Conservation (phyloP, 176 grass and related monocot genomes). For the Musa troglodytarum region DNA sequence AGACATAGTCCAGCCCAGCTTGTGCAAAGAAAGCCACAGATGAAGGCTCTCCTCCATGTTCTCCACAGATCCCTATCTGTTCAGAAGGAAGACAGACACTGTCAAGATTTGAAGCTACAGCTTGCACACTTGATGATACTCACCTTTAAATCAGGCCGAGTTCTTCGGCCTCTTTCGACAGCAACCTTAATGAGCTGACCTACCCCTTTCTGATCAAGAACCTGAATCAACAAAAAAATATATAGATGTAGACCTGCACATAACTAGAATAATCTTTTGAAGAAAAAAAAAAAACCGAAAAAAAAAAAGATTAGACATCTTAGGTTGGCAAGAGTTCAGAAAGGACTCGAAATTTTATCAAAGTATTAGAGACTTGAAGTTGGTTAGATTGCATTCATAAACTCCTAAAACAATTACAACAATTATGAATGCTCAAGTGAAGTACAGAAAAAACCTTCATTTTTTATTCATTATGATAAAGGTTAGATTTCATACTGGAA, state of each 20-base stretch:
- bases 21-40: slow-evolving; percentile 96
- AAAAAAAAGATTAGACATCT: background rate
- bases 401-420: background rate
- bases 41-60: slow-evolving; percentile 93
- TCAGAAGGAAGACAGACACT: too few species aligned
- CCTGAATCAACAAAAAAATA: slow-evolving; percentile 25
- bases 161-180: slow-evolving; percentile 66
- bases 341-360: too few species aligned
- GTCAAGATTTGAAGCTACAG: too few species aligned
- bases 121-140: background rate
- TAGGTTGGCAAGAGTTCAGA: background rate
- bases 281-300: background rate
- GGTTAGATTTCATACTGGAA: background rate
- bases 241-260: too few species aligned
- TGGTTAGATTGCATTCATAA: background rate
- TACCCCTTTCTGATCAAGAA: slow-evolving; percentile 89
- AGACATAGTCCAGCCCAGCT: slow-evolving; percentile 81
- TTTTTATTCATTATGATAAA: background rate
- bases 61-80: slow-evolving; percentile 89
- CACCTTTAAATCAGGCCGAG: slow-evolving; percentile 86
- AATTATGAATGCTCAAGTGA: background rate
- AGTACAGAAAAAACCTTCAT: background rate
- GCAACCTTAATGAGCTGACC: slow-evolving; percentile 75
- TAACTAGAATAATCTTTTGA: background rate
- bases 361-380: background rate